These are phyloP conservation scores for Fraxinus ornus DNA, from an alignment of 305 asterid species.

Conservation along the genomic window DNA sequence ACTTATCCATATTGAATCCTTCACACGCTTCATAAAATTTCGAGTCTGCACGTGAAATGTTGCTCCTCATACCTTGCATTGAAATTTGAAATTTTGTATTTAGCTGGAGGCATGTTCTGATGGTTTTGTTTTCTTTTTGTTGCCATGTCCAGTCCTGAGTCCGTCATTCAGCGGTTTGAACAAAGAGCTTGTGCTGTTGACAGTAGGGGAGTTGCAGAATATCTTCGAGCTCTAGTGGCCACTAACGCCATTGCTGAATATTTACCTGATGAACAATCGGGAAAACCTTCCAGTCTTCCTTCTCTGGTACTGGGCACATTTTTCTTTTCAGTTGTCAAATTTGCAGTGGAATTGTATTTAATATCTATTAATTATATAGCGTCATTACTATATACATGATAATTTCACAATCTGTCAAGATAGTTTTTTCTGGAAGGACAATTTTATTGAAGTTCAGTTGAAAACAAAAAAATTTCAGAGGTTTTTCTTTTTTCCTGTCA, in stretches of 20 bases:
- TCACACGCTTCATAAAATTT: not conserved
- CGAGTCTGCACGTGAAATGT: not conserved
- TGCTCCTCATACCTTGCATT: not conserved
- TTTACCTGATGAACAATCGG: constrained; percentile 88
- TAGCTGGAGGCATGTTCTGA: constrained; percentile 17
- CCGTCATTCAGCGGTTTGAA: constrained; percentile 94
- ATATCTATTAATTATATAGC: not conserved
- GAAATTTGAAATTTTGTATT: not conserved
- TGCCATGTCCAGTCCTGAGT: constrained; percentile 67
- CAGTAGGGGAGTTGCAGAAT: constrained; percentile 88
- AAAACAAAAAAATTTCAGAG: not conserved
- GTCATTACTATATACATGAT: not conserved
- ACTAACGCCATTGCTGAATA: constrained; percentile 79
- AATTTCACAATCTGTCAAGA: not conserved
- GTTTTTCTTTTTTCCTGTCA: not conserved
- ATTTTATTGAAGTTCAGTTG: not conserved
- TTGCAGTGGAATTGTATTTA: not conserved
- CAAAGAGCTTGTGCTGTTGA: constrained; percentile 86
- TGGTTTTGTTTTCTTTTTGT: constrained; percentile 2
- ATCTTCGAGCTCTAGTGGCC: constrained; percentile 77
- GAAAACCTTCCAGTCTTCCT: constrained; percentile 91
- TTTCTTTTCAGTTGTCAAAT: not conserved
- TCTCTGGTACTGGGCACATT: constrained; percentile 59
- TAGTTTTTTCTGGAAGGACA: not conserved
- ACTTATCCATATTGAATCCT: not conserved